Conservation (phyloP, 345 rosid species). For the Chamaenerion angustifolium region DNA sequence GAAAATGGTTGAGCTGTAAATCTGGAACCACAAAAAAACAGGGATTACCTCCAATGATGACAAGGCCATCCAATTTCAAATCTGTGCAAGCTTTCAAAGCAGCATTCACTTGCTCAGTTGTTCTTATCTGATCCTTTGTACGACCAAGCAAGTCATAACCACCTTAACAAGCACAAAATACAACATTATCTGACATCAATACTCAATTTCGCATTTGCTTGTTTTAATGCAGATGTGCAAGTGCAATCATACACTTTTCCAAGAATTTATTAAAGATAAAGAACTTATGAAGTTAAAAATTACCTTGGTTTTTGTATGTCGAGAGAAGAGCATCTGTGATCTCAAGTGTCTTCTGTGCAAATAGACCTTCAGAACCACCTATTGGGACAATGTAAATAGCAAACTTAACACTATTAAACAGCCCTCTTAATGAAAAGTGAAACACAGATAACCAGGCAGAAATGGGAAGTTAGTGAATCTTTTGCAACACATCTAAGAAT, state of each 20-base stretch:
- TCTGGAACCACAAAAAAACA: neutral
- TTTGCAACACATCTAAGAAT: no score
- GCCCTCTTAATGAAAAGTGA: no score
- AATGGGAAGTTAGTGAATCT: no score
- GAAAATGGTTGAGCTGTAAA: neutral
- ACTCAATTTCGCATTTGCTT: no score
- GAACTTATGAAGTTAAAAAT: neutral
- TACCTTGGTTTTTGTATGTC: conserved; percentile 97
- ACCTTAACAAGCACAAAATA: conserved; percentile 23
- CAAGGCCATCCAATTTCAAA: conserved; percentile 90
- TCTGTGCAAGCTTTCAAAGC: conserved; percentile 67
- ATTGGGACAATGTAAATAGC: conserved; percentile 3
- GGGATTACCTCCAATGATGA: conserved; percentile 76
- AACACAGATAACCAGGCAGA: no score
- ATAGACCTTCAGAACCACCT: conserved; percentile 98
- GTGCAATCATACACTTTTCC: conserved; percentile 5
- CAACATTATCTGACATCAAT: no score
- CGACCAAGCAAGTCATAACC: conserved; percentile 96
- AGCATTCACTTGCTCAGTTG: conserved; percentile 92
- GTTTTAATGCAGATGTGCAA: no score
- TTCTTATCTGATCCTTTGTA: conserved; percentile 94
- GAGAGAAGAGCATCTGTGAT: conserved; percentile 65
- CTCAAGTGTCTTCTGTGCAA: conserved; percentile 85
- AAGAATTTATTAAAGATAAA: conserved; percentile 2
- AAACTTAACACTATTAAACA: neutral